These are phyloP conservation scores for Rhytidiadelphus loreus DNA, from an alignment of 225 moss, liverwort and hornwort species.

Conservation along the genomic window DNA sequence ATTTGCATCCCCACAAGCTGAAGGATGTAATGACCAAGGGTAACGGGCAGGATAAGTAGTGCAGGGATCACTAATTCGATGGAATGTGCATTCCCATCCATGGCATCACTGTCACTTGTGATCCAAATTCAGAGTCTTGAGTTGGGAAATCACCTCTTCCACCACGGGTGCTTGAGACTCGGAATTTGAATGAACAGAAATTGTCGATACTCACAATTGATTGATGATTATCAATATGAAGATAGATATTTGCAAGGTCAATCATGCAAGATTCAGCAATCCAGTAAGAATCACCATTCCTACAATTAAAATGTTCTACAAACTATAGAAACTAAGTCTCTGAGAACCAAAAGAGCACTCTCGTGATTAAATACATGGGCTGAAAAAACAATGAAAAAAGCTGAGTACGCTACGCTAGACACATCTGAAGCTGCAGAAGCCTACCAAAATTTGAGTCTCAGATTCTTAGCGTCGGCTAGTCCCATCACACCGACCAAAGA, in stretches of 20 bases:
- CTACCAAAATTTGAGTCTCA: slow-evolving; percentile 77
- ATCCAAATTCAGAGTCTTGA: background rate
- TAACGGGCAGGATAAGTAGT: background rate
- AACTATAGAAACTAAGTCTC: background rate
- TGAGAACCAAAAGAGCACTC: background rate
- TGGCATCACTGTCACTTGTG: background rate
- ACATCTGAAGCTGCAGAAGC: background rate
- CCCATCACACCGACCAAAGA: slow-evolving; percentile 60
- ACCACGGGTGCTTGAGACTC: background rate
- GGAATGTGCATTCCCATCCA: background rate
- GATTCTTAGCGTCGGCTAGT: slow-evolving; percentile 21
- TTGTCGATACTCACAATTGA: background rate
- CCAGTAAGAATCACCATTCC: background rate
- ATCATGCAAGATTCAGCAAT: background rate
- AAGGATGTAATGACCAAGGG: background rate
- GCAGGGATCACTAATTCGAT: background rate
- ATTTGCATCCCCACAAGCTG: background rate
- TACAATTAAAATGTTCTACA: background rate
- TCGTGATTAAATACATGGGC: background rate
- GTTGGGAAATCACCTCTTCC: background rate
- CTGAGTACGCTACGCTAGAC: background rate
- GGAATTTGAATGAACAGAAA: background rate
- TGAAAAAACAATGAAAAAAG: background rate
- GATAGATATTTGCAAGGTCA: background rate
- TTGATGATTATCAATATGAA: background rate